phyloP scores from a whole-genome alignment of 768 basidiomycete species.

The Fomitopsis serialis region DNA sequence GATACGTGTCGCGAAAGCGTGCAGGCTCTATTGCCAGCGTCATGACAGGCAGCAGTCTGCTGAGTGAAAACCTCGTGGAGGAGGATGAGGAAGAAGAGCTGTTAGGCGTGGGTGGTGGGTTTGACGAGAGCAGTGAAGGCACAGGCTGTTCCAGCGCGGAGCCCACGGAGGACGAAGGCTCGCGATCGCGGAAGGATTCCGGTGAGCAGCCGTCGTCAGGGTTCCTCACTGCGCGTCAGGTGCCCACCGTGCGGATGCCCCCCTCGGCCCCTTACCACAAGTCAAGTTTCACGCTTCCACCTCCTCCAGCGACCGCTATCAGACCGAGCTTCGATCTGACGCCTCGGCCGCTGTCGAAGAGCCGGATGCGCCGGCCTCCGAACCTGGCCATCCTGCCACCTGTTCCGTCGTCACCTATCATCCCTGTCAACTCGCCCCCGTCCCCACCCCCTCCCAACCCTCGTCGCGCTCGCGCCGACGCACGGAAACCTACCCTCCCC shows the following conservation, averaged over 20 bases:
- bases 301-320: conserved; percentile 47
- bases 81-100: conserved; percentile 76
- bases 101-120: conserved; percentile 63
- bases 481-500: conserved; percentile 49
- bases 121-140: conserved; percentile 34
- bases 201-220: conserved; percentile 14
- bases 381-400: conserved; percentile 60
- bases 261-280: conserved; percentile 35
- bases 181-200: conserved; percentile 2
- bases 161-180: conserved; percentile 27
- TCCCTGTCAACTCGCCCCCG: conserved; percentile 36
- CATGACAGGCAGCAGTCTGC: conserved; percentile 57
- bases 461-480: conserved; percentile 44
- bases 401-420: conserved; percentile 68
- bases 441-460: conserved; percentile 20
- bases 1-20: conserved; percentile 62
- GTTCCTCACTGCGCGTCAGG: conserved; percentile 22
- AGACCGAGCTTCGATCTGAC: conserved; percentile 45
- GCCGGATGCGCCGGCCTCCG: conserved; percentile 50
- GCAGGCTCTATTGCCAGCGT: conserved; percentile 73
- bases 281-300: conserved; percentile 49
- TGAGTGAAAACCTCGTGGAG: conserved; percentile 79
- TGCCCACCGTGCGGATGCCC: conserved; percentile 13
- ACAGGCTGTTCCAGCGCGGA: conserved; percentile 25
- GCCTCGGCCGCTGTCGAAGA: conserved; percentile 34